Base-by-base conservation (phyloP, 2,329 filamentous ascomycete species). In the Aspergillus thermomutatus region DNA sequence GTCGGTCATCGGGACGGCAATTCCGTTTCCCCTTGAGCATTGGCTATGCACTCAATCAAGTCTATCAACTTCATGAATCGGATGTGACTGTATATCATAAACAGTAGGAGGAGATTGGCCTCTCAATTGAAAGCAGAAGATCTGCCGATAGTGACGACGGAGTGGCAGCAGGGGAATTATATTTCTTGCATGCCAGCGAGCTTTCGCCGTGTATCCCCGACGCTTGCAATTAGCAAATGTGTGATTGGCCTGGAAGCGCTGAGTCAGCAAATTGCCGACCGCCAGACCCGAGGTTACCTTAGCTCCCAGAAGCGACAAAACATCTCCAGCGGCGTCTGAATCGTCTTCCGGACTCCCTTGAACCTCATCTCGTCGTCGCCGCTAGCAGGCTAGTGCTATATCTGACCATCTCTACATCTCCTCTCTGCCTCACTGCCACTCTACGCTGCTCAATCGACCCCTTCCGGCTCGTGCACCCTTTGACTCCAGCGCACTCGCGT, bases 121-220 rank as follows among this genome's bases (percentile, higher is more conserved):
- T 23, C 26, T 37, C 19, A 1, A 46, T 46, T 23, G 3, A 19
- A 21, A 11, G 10, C 5, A 3, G 25, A 46, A 9, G 4, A 26
- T 26, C 19, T 46, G 19, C 43, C 21, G 21, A 11, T 11, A 21
- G 11, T 40, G 14, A 17, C 23, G 10, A 46, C 21, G 23, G 21
- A 46, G 43, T 25, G 31, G 9, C 54, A 26, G 26, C 40, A 34
- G 48, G 23, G 57, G 57, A 52, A 60, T 53, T 56, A 58, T 57
- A 56, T 60, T 60, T 45, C 51, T 34, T 23, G 40, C 34, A 23
- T 19, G 34, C 26, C 43, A 49, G 25, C 37, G 26, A 37, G 54
- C 37, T 19, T 45, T 60, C 59, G 68, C 71, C 71, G 71, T 73
- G 67, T 71, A 64, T 68, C 67, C 69, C 71, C 71, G 71, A 73